Percentiles rank a stretch among this genome's conserved stretches.
These are phyloP conservation scores for Nadsonia commutata DNA, from an alignment of 1,139 yeast species.

Conservation along the genomic window DNA sequence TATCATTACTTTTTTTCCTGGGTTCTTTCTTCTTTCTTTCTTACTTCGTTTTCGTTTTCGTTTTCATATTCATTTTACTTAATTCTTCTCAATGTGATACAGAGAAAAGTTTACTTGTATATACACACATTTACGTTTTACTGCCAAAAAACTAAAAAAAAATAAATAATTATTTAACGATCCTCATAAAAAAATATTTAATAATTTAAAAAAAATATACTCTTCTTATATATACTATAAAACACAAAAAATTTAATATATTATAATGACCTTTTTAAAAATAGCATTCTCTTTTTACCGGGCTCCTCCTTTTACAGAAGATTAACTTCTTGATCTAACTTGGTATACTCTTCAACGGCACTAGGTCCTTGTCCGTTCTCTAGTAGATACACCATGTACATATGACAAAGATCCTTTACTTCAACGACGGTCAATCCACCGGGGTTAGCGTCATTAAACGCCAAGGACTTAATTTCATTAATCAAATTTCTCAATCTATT, in stretches of 20 bases:
- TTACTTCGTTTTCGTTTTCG: neutral
- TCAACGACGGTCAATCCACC: slow-evolving; percentile 14
- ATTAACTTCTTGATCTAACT: neutral
- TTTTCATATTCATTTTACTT: slow-evolving; percentile 5
- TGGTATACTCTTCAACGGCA: slow-evolving; percentile 4
- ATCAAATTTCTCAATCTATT: neutral
- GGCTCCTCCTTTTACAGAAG: too few relatives aligned
- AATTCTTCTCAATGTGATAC: neutral
- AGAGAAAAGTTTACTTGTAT: neutral
- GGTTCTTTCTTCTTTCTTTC: neutral
- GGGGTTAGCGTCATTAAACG: too few relatives aligned
- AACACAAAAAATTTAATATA: too few relatives aligned
- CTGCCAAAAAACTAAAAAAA: too few relatives aligned
- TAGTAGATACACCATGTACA: slow-evolving; percentile 20
- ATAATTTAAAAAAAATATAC: too few relatives aligned
- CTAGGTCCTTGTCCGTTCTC: slow-evolving; percentile 3
- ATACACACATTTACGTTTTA: too few relatives aligned
- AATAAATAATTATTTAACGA: too few relatives aligned
- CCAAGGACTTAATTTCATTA: neutral
- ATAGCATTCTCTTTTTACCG: too few relatives aligned
- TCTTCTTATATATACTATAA: too few relatives aligned
- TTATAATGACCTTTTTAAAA: too few relatives aligned
- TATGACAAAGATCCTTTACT: slow-evolving; percentile 20
- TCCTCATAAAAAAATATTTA: too few relatives aligned
- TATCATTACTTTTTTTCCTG: neutral